Evolutionary conservation across 2,329 filamentous ascomycete genomes (phyloP), one percentile per base, ranked within the genome.

Genomic region (Cadophora malorum): DNA sequence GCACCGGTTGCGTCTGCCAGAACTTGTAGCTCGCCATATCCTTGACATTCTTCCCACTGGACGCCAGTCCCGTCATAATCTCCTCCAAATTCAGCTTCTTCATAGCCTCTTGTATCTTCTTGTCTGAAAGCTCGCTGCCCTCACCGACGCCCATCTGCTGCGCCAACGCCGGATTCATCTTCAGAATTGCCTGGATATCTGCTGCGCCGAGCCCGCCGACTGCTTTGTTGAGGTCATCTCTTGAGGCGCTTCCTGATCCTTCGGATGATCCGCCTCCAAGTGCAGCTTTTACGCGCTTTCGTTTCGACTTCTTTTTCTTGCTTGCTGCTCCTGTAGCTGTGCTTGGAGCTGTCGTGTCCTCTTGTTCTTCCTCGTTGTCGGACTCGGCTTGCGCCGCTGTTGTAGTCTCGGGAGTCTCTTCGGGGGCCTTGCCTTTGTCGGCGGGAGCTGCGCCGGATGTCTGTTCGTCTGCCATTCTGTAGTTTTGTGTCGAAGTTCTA

Each of bases 11-110:
- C 58, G 96, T 99, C 79, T 93, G 90, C 96, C 96, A 99, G 83
- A 99, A 99, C 81, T 97, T 97, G 85, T 98, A 97, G 67, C 90
- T 92, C 7, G 91, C 94, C 93, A 97, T 97, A 78, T 97, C 94
- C 83, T 97, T 97, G 74, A 89, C 90, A 76, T 97, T 97, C 85
- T 96, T 96, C 66, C 91, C 92, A 70, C 88, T 89, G 8, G 92
- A 84, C 19, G 94, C 91, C 75, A 92, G 80, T 0, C 91, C 90
- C 0, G 91, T 92, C 85, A 93, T 87, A 76, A 92, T 87, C 71
- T 93, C 90, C 77, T 89, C 86, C 65, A 92, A 81, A 71, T 85
- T 90, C 77, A 93, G 83, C 74, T 86, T 86, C 80, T 87, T 87
- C 70, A 91, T 82, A 59, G 84, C 80, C 38, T 85, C 83, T 68